phyloP scores from a whole-genome alignment of 1,284 basidiomycete genomes.

The Boletus holoroseus region DNA sequence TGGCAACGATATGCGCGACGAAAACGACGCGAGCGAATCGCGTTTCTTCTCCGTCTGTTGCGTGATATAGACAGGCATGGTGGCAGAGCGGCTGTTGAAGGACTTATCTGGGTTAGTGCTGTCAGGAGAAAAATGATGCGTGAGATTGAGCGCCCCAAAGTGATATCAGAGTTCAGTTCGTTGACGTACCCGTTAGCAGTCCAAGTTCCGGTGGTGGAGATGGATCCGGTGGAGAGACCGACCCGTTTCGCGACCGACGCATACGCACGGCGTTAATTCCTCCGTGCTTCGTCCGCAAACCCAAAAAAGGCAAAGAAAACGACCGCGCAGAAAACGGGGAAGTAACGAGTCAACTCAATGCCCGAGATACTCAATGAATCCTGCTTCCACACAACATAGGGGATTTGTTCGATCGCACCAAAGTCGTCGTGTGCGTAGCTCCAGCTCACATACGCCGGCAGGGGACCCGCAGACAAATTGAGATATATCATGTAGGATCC shows the following conservation, averaged over 20 bases:
- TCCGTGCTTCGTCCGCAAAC: conserved; percentile 60
- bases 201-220: conserved; percentile 32
- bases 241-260: conserved; percentile 44
- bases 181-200: conserved; percentile 35
- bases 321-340: conserved; percentile 39
- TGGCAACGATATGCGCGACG: conserved; percentile 37
- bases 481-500: conserved; percentile 25
- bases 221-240: conserved; percentile 37
- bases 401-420: conserved; percentile 35
- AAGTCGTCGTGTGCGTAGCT: conserved; percentile 49
- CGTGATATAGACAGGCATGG: conserved; percentile 41
- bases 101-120: conserved; percentile 30
- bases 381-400: conserved; percentile 39
- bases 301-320: conserved; percentile 67
- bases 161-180: neutral
- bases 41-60: conserved; percentile 39
- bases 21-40: conserved; percentile 44
- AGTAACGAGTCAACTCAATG: conserved; percentile 42
- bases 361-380: neutral
- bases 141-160: conserved; percentile 6
- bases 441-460: conserved; percentile 50
- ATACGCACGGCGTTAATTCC: conserved; percentile 47
- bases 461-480: conserved; percentile 19
- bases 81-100: conserved; percentile 20
- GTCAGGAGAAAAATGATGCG: neutral